phyloP scores from a whole-genome alignment of 768 basidiomycete genomes.

The Tricholomella constricta region DNA sequence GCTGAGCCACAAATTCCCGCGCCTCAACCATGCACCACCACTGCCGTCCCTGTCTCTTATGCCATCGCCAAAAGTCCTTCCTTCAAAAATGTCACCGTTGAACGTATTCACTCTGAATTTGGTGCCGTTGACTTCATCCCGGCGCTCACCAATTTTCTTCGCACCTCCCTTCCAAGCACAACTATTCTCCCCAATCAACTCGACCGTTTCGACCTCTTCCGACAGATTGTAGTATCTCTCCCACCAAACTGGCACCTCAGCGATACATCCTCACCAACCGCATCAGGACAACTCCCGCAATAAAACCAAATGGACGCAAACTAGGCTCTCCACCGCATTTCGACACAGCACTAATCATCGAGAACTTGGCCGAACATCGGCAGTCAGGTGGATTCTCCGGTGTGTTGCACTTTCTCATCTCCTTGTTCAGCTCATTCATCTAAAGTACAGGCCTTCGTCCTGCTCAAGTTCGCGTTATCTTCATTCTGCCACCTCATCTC shows the following conservation, averaged over 20 bases:
- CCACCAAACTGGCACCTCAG: neutral
- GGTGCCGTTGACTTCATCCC: constrained; percentile 2
- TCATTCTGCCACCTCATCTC: constrained; percentile 7
- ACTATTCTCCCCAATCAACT: neutral
- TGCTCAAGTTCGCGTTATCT: constrained; percentile 6
- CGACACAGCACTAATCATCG: constrained; percentile 3
- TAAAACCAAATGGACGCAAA: neutral
- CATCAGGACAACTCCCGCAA: neutral
- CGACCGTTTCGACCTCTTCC: neutral
- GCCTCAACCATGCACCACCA: too few species aligned
- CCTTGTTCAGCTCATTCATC: neutral
- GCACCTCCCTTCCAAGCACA: neutral
- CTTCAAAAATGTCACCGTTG: neutral
- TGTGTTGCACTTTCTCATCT: neutral
- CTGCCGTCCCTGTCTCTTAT: neutral
- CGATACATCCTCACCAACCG: neutral
- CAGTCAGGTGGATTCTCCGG: neutral
- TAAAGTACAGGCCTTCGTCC: constrained; percentile 5
- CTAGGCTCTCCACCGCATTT: neutral
- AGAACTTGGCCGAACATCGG: neutral
- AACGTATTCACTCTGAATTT: neutral
- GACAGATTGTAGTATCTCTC: neutral
- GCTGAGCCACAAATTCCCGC: too few species aligned
- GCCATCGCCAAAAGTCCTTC: neutral
- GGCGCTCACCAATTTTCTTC: constrained; percentile 1